These are phyloP conservation scores for Camellia japonica DNA, from an alignment of 148 eudicot species.

Conservation along the genomic window DNA sequence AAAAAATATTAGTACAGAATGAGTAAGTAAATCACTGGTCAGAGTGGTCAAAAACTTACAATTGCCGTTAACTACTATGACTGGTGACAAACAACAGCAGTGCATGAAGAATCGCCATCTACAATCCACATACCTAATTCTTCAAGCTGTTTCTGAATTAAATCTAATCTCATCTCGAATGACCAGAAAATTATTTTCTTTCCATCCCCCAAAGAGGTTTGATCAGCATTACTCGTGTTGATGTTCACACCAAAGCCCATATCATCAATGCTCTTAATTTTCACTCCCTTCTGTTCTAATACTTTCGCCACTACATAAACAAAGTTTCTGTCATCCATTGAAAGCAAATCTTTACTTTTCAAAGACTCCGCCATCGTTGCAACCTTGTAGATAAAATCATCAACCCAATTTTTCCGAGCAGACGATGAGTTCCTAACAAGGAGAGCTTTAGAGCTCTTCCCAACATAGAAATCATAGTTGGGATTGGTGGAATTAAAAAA, in stretches of 20 bases:
- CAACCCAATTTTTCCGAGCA: constrained; percentile 49
- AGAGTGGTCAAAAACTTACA: not conserved
- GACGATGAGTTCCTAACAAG: constrained; percentile 51
- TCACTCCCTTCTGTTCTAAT: constrained; percentile 35
- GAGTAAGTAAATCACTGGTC: not conserved
- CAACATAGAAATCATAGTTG: constrained; percentile 40
- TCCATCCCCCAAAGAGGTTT: constrained; percentile 32
- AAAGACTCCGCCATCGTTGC: constrained; percentile 24
- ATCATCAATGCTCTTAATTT: constrained; percentile 39
- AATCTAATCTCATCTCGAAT: constrained; percentile 35
- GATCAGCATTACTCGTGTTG: constrained; percentile 23
- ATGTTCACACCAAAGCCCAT: constrained; percentile 36
- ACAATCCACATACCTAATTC: constrained; percentile 63
- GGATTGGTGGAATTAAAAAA: constrained; percentile 31
- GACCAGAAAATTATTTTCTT: constrained; percentile 60
- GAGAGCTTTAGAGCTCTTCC: constrained; percentile 39
- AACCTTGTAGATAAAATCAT: constrained; percentile 30
- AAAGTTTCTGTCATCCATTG: constrained; percentile 27
- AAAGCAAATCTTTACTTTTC: constrained; percentile 27
- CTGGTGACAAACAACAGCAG: constrained; percentile 69
- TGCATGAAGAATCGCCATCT: constrained; percentile 69
- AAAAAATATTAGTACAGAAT: constrained; percentile 1
- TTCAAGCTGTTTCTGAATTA: constrained; percentile 46
- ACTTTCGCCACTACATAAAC: constrained; percentile 31
- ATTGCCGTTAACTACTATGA: constrained; percentile 31